These are phyloP conservation scores for Coccomyxa sp. DNA, from an alignment of 139 green algal species.

Conservation along the genomic window DNA sequence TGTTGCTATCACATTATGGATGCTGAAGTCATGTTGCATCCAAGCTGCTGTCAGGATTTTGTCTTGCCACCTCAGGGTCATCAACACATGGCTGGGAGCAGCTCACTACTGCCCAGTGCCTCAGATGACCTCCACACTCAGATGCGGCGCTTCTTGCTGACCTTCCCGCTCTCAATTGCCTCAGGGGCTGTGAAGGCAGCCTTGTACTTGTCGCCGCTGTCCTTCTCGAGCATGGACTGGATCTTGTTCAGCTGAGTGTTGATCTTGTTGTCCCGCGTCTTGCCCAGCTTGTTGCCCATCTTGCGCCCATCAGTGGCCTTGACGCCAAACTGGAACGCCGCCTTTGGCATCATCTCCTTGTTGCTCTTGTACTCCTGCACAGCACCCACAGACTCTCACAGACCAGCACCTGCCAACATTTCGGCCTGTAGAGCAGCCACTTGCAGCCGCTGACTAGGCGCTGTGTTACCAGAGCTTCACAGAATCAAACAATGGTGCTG, in stretches of 20 bases:
- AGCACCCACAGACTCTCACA: background rate
- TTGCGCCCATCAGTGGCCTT: slow-evolving; percentile 67
- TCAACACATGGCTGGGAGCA: too few relatives aligned
- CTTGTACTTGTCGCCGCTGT: slow-evolving; percentile 9
- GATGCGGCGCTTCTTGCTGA: background rate
- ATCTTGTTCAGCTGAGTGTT: slow-evolving; percentile 26
- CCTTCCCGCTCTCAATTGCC: background rate
- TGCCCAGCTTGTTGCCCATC: slow-evolving; percentile 34
- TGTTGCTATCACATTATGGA: too few relatives aligned
- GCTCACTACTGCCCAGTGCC: too few relatives aligned
- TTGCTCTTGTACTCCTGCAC: slow-evolving; percentile 51
- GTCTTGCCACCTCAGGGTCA: too few relatives aligned
- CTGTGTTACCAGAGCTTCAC: background rate
- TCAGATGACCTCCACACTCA: too few relatives aligned
- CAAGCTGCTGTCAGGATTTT: too few relatives aligned
- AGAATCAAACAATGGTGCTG: background rate
- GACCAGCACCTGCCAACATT: background rate
- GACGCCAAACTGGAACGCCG: slow-evolving; percentile 75
- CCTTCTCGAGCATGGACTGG: slow-evolving; percentile 6
- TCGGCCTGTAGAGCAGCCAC: background rate
- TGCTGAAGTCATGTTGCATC: too few relatives aligned
- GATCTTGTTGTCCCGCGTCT: slow-evolving; percentile 19
- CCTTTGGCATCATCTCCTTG: slow-evolving; percentile 59
- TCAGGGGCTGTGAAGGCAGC: slow-evolving; percentile 4
- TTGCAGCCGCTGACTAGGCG: background rate